Conservation (phyloP, 768 basidiomycete genomes). For the Lactifluus rugatus region DNA sequence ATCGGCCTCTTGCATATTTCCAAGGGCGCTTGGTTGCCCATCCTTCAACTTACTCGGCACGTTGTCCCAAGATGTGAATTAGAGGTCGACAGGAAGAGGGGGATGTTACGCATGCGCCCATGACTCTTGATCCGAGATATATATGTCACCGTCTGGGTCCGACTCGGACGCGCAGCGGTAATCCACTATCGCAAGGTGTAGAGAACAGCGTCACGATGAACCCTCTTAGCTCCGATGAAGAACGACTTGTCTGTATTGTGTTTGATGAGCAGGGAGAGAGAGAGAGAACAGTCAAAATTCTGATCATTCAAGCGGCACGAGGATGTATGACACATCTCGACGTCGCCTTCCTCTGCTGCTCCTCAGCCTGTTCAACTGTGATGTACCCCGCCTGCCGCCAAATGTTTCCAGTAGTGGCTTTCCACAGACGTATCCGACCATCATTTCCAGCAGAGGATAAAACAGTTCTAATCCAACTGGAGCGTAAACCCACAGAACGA, state of each 20-base stretch:
- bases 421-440: constrained; percentile 76
- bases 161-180: too few relatives aligned
- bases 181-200: too few relatives aligned
- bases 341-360: constrained; percentile 33
- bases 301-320: too few relatives aligned
- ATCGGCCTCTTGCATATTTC: constrained; percentile 5
- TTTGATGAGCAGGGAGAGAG: too few relatives aligned
- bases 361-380: constrained; percentile 66
- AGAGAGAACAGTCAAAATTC: too few relatives aligned
- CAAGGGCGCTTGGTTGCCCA: constrained; percentile 1
- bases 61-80: background rate
- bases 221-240: too few relatives aligned
- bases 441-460: constrained; percentile 80
- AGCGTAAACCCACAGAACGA: background rate
- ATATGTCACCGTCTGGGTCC: too few relatives aligned
- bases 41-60: background rate
- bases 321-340: too few relatives aligned
- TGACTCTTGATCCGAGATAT: background rate
- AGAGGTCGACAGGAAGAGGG: background rate
- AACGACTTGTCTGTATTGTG: too few relatives aligned
- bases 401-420: constrained; percentile 71
- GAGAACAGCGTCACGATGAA: too few relatives aligned
- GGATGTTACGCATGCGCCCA: background rate
- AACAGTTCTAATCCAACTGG: constrained; percentile 46
- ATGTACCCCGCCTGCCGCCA: constrained; percentile 79